These are phyloP conservation scores for Penicillium desertorum DNA, from an alignment of 495 filamentous ascomycete genomes.

Conservation along the genomic window DNA sequence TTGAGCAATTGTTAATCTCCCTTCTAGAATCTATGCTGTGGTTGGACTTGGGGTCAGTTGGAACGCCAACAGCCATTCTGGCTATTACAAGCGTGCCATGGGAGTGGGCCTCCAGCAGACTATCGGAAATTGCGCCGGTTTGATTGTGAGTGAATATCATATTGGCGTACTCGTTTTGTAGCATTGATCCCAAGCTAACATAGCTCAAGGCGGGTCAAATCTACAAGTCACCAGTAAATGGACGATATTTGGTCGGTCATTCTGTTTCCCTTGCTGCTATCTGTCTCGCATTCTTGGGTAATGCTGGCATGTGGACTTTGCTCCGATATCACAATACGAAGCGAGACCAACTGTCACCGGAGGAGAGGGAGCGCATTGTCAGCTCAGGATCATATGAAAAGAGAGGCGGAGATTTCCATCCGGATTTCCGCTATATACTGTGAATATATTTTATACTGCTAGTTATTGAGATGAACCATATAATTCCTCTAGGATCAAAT, in stretches of 20 bases:
- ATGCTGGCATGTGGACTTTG: conserved; percentile 13
- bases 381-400: conserved; percentile 19
- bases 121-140: conserved; percentile 19
- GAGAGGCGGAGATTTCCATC: conserved; percentile 19
- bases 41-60: conserved; percentile 19
- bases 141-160: conserved; percentile 13
- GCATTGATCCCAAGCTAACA: neutral
- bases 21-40: conserved; percentile 7
- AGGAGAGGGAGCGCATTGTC: conserved; percentile 14
- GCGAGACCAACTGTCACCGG: conserved; percentile 10
- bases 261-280: conserved; percentile 19
- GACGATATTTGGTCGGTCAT: conserved; percentile 18
- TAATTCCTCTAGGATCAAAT: no score
- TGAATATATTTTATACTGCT: conserved; percentile 3
- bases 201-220: conserved; percentile 18
- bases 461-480: neutral
- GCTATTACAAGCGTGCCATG: conserved; percentile 21
- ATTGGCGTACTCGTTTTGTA: neutral
- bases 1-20: neutral
- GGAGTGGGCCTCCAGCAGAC: conserved; percentile 19
- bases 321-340: conserved; percentile 16
- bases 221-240: conserved; percentile 15
- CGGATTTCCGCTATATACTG: conserved; percentile 19
- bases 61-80: conserved; percentile 22
- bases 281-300: conserved; percentile 16